Evolutionary conservation across 441 rosid species (phyloP).

Genomic region (Cnidoscolus chayamansa): DNA sequence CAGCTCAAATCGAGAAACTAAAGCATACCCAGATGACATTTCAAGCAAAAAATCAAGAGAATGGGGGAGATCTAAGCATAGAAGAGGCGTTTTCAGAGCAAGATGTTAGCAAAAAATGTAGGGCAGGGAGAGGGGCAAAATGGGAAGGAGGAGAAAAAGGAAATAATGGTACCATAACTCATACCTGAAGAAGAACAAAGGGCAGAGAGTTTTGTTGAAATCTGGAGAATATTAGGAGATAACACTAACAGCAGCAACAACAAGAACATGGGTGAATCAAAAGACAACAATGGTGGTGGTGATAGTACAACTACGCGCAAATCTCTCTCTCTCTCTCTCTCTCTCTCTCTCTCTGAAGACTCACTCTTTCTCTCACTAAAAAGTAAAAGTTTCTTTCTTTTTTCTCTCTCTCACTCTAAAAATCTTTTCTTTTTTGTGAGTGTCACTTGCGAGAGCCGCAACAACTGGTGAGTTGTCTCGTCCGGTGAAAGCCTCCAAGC

Average conservation of each 20-base stretch:
- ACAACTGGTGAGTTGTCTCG: constrained; percentile 62
- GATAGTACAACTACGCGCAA: background rate
- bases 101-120: background rate
- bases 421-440: constrained; percentile 13
- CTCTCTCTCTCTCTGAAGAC: constrained; percentile 13
- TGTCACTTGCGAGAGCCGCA: constrained; percentile 48
- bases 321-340: background rate
- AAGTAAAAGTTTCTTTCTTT: background rate
- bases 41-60: constrained; percentile 23
- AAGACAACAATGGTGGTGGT: constrained; percentile 12
- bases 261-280: constrained; percentile 16
- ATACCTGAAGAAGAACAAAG: constrained; percentile 29
- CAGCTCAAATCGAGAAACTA: constrained; percentile 24
- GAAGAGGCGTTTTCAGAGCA: constrained; percentile 14
- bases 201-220: constrained; percentile 11
- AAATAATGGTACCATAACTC: background rate
- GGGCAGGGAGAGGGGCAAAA: constrained; percentile 14
- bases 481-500: constrained; percentile 30
- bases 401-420: background rate
- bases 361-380: constrained; percentile 14
- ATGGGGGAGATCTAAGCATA: constrained; percentile 39
- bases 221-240: constrained; percentile 32
- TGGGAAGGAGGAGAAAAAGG: background rate
- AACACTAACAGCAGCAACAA: background rate
- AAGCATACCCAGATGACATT: constrained; percentile 35